phyloP scores from a whole-genome alignment of 495 filamentous ascomycete genomes.

The Tuber calosporum region DNA sequence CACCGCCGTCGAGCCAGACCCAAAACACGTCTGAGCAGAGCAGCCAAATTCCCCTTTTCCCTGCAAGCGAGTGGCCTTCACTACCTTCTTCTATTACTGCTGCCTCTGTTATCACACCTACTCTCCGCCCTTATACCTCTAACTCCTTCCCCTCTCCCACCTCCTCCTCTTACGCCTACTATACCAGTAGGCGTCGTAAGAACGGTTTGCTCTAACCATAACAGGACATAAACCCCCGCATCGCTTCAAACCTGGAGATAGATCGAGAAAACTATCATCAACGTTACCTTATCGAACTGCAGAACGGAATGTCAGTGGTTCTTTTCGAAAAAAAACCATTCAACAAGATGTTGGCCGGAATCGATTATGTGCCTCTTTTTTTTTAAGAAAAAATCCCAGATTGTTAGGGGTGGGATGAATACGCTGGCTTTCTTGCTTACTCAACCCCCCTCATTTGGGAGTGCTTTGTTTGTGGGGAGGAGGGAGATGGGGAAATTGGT shows the following conservation, averaged over 20 bases:
- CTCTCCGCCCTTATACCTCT: neutral
- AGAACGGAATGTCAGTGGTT: neutral
- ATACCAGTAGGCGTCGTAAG: neutral
- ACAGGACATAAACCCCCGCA: neutral
- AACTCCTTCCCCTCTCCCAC: neutral
- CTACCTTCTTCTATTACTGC: neutral
- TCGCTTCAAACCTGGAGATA: neutral
- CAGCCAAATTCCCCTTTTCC: neutral
- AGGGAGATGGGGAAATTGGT: neutral
- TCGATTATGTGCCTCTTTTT: constrained; percentile 2
- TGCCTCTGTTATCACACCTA: neutral
- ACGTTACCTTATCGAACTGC: neutral
- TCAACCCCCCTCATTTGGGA: neutral
- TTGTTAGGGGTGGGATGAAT: neutral
- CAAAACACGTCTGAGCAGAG: neutral
- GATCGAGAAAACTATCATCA: neutral
- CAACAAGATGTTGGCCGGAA: constrained; percentile 5
- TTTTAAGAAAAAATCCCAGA: neutral
- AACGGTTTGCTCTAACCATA: neutral
- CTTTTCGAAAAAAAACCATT: neutral
- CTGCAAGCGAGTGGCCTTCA: neutral
- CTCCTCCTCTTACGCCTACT: constrained; percentile 3
- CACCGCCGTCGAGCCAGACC: neutral
- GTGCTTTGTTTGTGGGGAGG: constrained; percentile 3
- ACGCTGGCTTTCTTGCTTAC: neutral